Evolutionary conservation across 1,284 basidiomycete genomes (phyloP).

Genomic region (Ustilago hordei): DNA sequence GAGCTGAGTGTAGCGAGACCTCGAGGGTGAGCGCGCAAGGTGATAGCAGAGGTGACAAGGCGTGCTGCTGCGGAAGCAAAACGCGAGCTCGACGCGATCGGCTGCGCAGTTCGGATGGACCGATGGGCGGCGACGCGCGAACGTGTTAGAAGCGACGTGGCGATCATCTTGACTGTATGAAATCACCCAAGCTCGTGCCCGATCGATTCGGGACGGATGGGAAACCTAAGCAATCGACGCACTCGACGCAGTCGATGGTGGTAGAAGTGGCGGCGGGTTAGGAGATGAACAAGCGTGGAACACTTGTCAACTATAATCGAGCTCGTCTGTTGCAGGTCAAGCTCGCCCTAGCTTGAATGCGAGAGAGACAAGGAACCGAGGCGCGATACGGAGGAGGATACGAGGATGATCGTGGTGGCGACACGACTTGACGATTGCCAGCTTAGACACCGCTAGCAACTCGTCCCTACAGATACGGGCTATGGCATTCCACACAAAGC

Average conservation of each 20-base stretch:
- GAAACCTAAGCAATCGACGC: background rate
- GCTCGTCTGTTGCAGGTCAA: conserved; percentile 9
- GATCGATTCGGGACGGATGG: conserved; percentile 5
- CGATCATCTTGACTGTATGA: conserved; percentile 24
- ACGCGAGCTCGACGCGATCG: conserved; percentile 32
- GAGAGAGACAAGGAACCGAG: conserved; percentile 1
- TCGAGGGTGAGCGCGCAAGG: conserved; percentile 9
- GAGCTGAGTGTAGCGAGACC: conserved; percentile 50
- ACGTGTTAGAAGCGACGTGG: conserved; percentile 34
- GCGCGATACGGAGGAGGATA: conserved; percentile 2
- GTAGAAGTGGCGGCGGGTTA: conserved; percentile 1
- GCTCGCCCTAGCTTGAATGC: conserved; percentile 18
- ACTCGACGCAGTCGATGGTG: background rate
- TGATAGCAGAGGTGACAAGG: conserved; percentile 6
- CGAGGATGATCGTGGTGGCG: conserved; percentile 11
- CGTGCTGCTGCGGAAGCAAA: conserved; percentile 11
- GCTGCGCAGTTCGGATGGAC: conserved; percentile 24
- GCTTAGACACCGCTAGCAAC: background rate
- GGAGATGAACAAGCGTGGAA: background rate
- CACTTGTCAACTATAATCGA: background rate
- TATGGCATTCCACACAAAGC: background rate
- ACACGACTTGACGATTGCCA: background rate
- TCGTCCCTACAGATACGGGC: background rate
- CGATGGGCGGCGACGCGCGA: conserved; percentile 37
- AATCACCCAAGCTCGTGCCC: background rate